Evolutionary conservation across 225 moss, liverwort and hornwort genomes (phyloP).

Genomic region (Pseudisothecium myosuroides): DNA sequence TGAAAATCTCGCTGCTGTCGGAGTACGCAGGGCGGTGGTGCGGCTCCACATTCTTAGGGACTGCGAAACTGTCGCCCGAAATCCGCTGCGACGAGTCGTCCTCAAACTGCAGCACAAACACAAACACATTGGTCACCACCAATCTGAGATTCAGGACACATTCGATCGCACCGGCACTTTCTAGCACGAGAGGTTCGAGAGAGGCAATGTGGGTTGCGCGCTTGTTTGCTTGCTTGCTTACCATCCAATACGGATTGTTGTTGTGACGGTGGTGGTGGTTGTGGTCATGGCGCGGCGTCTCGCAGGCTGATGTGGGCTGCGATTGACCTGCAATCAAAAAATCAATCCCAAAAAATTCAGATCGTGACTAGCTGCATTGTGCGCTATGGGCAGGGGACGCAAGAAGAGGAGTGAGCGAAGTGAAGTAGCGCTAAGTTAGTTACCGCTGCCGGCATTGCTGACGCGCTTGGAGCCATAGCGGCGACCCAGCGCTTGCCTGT

Average conservation of each 20-base stretch:
- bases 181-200: neutral
- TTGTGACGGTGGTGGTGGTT: neutral
- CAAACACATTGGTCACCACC: neutral
- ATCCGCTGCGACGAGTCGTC: conserved; percentile 31
- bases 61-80: conserved; percentile 4
- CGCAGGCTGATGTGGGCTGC: conserved; percentile 43
- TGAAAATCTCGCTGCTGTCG: conserved; percentile 47
- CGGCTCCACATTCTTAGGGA: conserved; percentile 11
- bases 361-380: neutral
- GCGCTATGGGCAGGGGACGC: neutral
- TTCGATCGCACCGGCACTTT: neutral
- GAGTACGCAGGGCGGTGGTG: conserved; percentile 22
- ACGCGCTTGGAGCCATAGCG: conserved; percentile 56
- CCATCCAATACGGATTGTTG: conserved; percentile 52
- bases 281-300: conserved; percentile 47
- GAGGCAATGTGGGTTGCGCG: neutral
- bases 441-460: conserved; percentile 41
- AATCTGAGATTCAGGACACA: neutral
- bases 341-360: neutral
- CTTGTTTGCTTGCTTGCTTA: neutral
- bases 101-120: conserved; percentile 16
- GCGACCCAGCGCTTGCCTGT: conserved; percentile 43
- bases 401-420: neutral
- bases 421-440: neutral
- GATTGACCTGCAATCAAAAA: conserved; percentile 22